These are phyloP conservation scores for Hypoxylon fuscum DNA, from an alignment of 495 filamentous ascomycete species.

Conservation along the genomic window DNA sequence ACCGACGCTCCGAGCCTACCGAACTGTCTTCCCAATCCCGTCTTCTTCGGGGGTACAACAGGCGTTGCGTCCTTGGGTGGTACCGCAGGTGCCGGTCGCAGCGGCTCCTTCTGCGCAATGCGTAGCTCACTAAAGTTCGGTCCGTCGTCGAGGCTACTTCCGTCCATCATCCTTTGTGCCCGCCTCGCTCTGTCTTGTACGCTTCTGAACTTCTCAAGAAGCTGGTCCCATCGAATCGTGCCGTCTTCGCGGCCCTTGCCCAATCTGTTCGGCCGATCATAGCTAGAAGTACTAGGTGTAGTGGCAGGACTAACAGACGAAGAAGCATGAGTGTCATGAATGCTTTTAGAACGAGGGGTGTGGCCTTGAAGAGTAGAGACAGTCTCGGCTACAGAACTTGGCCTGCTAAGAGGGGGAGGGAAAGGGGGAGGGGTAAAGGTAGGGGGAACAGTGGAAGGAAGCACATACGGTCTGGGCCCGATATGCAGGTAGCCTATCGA, in stretches of 20 bases:
- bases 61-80: slow-evolving; percentile 54
- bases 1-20: slow-evolving; percentile 74
- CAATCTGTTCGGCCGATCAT: slow-evolving; percentile 82
- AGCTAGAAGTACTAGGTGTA: slow-evolving; percentile 59
- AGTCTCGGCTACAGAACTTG: slow-evolving; percentile 52
- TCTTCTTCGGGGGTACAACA: slow-evolving; percentile 60
- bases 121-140: slow-evolving; percentile 50
- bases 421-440: slow-evolving; percentile 32
- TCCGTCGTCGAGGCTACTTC: slow-evolving; percentile 52
- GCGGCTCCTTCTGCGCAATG: slow-evolving; percentile 53
- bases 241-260: slow-evolving; percentile 82
- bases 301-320: slow-evolving; percentile 55
- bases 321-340: slow-evolving; percentile 44
- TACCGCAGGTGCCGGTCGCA: slow-evolving; percentile 45
- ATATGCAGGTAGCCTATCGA: slow-evolving; percentile 95
- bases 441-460: slow-evolving; percentile 25
- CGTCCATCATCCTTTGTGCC: slow-evolving; percentile 50
- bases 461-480: slow-evolving; percentile 79
- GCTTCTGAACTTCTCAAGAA: slow-evolving; percentile 93
- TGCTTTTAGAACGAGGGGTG: slow-evolving; percentile 34
- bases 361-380: slow-evolving; percentile 46
- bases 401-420: slow-evolving; percentile 45
- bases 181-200: slow-evolving; percentile 82
- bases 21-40: slow-evolving; percentile 72
- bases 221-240: slow-evolving; percentile 87